These are phyloP conservation scores for Solanum chmielewskii DNA, from an alignment of 257 asterid genomes.

Conservation along the genomic window DNA sequence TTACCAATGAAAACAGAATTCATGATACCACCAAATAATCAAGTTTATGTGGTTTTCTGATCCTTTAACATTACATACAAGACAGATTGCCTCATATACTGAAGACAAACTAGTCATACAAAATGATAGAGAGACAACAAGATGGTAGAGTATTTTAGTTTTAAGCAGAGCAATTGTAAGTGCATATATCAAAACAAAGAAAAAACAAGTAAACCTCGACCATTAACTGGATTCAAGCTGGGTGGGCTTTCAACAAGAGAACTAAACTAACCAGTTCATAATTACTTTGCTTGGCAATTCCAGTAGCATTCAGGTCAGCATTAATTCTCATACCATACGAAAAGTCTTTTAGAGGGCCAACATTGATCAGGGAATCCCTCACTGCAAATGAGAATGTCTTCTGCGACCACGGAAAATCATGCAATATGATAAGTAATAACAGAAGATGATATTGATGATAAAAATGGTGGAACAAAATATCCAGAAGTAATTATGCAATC, in stretches of 20 bases:
- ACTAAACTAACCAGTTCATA: conserved; percentile 83
- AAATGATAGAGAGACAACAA: conserved; percentile 1
- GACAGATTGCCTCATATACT: neutral
- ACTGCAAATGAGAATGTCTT: conserved; percentile 83
- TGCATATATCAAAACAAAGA: conserved; percentile 6
- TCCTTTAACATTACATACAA: neutral
- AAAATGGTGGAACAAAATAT: neutral
- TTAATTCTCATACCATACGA: conserved; percentile 78
- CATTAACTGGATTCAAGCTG: neutral
- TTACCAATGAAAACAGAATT: neutral
- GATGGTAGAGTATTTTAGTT: neutral
- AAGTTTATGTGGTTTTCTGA: neutral
- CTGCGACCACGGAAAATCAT: conserved; percentile 37
- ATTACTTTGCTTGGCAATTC: conserved; percentile 87
- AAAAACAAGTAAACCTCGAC: neutral
- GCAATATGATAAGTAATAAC: conserved; percentile 9
- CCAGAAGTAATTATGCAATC: neutral
- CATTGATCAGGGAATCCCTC: conserved; percentile 81
- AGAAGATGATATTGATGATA: neutral
- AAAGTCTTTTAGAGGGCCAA: conserved; percentile 93
- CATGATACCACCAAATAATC: neutral
- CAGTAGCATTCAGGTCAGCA: conserved; percentile 78
- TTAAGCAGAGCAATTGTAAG: conserved; percentile 5
- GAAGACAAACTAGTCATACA: neutral
- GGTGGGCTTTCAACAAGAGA: neutral